phyloP scores from a whole-genome alignment of 176 grass and related monocot species.

The Zea luxurians region DNA sequence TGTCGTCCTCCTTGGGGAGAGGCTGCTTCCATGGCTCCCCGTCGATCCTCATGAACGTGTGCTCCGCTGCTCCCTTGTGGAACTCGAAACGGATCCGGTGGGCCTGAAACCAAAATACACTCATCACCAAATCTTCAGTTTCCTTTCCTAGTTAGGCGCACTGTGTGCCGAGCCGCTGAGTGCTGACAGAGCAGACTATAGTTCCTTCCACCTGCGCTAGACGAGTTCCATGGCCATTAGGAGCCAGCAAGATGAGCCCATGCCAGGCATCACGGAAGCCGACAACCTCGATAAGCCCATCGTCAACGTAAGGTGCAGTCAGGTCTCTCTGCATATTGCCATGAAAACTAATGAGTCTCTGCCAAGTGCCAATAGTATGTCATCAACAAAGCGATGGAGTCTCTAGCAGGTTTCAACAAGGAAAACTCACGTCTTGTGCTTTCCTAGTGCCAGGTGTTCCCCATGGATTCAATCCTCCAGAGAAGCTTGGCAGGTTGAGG shows the following conservation, averaged over 20 bases:
- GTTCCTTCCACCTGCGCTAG: slow-evolving; percentile 67
- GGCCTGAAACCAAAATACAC: slow-evolving; percentile 40
- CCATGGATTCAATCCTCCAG: slow-evolving; percentile 82
- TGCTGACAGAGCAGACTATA: not conserved
- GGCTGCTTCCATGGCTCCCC: slow-evolving; percentile 99
- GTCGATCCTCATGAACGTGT: slow-evolving; percentile 92
- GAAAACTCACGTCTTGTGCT: slow-evolving; percentile 54
- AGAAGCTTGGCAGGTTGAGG: slow-evolving; percentile 80
- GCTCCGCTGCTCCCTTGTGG: slow-evolving; percentile 64
- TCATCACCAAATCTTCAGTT: not conserved
- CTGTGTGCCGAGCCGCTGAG: not conserved
- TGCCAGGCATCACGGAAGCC: slow-evolving; percentile 96
- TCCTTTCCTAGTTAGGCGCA: not conserved
- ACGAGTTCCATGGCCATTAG: slow-evolving; percentile 91
- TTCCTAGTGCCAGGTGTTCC: slow-evolving; percentile 53
- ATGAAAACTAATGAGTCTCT: slow-evolving; percentile 28
- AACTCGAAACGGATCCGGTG: slow-evolving; percentile 78
- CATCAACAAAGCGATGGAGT: not conserved
- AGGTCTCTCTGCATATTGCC: slow-evolving; percentile 64
- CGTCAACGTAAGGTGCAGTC: slow-evolving; percentile 74
- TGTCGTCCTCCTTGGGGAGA: slow-evolving; percentile 71
- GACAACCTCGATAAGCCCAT: slow-evolving; percentile 78
- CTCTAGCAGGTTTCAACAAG: not conserved
- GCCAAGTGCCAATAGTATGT: not conserved
- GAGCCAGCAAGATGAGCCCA: slow-evolving; percentile 77